Conservation (phyloP, 768 basidiomycete genomes). For the Boletus huronensis region DNA sequence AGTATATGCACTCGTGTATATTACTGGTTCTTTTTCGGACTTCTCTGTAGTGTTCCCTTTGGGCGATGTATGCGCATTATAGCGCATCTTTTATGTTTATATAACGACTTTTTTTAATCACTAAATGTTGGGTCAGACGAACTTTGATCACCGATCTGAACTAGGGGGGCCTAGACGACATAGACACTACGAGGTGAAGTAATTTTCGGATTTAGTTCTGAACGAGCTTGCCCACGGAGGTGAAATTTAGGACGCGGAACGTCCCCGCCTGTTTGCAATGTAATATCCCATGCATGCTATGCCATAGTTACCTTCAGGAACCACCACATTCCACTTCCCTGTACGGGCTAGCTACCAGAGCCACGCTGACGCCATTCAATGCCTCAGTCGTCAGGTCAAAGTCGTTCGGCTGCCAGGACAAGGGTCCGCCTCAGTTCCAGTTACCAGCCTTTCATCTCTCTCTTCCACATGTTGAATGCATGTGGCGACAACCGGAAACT, state of each 20-base stretch:
- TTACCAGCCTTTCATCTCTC: too few relatives aligned
- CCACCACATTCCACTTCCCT: neutral
- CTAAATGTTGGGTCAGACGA: neutral
- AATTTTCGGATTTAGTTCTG: neutral
- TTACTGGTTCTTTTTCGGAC: constrained; percentile 1
- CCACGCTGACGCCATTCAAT: neutral
- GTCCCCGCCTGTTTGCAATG: too few relatives aligned
- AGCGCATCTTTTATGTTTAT: neutral
- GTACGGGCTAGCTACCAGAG: too few relatives aligned
- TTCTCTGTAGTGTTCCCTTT: neutral
- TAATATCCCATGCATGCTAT: neutral
- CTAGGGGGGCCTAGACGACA: neutral
- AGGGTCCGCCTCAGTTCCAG: neutral
- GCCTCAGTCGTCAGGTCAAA: neutral
- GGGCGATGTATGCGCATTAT: neutral
- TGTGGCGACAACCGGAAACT: too few relatives aligned
- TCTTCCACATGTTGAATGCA: too few relatives aligned
- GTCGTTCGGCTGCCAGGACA: neutral
- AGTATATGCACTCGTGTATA: neutral
- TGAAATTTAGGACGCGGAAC: neutral
- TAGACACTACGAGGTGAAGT: neutral
- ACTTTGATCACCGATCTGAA: neutral
- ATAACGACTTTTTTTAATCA: neutral
- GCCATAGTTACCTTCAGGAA: neutral
- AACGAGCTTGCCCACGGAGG: neutral